Conservation (phyloP, 371 early-diverging fungal genomes). For the Nematocida displodere region DNA sequence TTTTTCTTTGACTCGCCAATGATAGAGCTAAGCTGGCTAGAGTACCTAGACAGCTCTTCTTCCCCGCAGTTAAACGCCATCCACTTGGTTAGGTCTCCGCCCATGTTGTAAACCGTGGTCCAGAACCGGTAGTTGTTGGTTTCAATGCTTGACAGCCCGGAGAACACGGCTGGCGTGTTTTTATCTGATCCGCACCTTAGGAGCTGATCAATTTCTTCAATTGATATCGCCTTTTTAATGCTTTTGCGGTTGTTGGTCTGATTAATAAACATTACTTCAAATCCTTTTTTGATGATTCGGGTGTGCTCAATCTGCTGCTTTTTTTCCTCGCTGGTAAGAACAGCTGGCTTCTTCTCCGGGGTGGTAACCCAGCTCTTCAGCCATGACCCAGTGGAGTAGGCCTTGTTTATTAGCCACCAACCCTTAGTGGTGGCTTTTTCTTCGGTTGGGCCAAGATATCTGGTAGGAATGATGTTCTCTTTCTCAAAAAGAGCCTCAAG, state of each 20-base stretch:
- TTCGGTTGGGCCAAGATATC: background rate
- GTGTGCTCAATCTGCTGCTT: background rate
- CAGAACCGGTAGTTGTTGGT: background rate
- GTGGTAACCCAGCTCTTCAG: background rate
- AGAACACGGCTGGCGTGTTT: background rate
- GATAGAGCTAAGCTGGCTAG: background rate
- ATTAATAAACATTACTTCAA: background rate
- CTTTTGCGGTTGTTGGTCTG: background rate
- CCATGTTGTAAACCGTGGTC: background rate
- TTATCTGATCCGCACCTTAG: background rate
- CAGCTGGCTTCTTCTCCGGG: background rate
- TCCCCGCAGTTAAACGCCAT: conserved; percentile 18
- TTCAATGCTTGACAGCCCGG: background rate
- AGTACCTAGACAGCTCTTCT: background rate
- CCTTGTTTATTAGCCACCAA: background rate
- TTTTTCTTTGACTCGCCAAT: background rate
- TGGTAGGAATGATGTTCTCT: background rate
- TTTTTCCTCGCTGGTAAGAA: background rate
- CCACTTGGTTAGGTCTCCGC: conserved; percentile 3
- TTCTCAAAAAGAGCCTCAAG: background rate
- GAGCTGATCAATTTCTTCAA: background rate
- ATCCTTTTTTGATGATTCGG: background rate
- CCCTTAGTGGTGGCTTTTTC: background rate
- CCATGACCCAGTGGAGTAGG: background rate
- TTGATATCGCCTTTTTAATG: background rate